A percentile compares a stretch with the other conserved stretches of the same genome.
Conservation (phyloP, 768 basidiomycete species). For the Neoboletus subvelutipes region DNA sequence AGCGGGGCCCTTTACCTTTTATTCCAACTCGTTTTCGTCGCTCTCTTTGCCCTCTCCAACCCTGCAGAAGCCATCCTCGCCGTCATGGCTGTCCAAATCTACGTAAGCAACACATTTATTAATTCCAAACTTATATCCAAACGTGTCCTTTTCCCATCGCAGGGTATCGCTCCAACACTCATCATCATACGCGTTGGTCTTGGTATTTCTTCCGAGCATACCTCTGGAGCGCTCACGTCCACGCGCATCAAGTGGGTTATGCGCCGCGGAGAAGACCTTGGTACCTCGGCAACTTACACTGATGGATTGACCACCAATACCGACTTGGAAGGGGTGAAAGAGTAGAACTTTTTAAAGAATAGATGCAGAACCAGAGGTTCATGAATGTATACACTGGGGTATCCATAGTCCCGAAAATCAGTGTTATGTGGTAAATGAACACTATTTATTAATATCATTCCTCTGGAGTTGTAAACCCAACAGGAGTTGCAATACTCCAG, state of each 20-base stretch:
- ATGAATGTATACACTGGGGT: background rate
- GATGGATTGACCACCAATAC: conserved; percentile 14
- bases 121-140: background rate
- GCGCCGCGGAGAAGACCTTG: conserved; percentile 11
- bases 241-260: conserved; percentile 27
- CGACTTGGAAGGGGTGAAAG: conserved; percentile 22
- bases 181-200: conserved; percentile 37
- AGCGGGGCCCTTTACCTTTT: conserved; percentile 41
- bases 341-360: background rate
- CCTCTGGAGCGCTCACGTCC: conserved; percentile 13
- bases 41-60: conserved; percentile 35
- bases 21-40: conserved; percentile 41
- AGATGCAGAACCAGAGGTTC: background rate
- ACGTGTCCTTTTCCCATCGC: background rate
- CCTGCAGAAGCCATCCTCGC: conserved; percentile 38
- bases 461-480: no score
- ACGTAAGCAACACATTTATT: conserved; percentile 31
- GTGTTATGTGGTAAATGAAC: background rate
- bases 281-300: conserved; percentile 23
- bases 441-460: no score
- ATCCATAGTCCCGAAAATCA: background rate
- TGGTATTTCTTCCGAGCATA: conserved; percentile 30
- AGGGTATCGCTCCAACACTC: conserved; percentile 38
- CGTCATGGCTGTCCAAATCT: conserved; percentile 40
- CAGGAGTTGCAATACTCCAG: no score